Percentiles rank a stretch among this genome's conserved stretches.
Evolutionary conservation across 257 asterid genomes (phyloP).

Genomic region (Nicotiana tomentosiformis): DNA sequence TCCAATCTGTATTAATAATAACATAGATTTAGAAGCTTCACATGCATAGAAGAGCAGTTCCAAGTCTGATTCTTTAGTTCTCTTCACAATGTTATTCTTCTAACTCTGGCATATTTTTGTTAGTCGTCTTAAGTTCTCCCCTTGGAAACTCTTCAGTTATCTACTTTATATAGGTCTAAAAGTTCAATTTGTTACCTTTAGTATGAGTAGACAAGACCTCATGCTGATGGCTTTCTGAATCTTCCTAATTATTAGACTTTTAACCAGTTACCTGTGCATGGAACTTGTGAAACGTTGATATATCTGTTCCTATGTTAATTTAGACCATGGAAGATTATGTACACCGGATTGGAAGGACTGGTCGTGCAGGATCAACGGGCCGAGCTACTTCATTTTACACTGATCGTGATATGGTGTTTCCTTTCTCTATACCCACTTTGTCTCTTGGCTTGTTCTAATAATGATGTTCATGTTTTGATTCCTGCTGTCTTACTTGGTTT

Average conservation of each 20-base stretch:
- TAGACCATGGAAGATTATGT: constrained; percentile 91
- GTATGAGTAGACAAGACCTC: not conserved
- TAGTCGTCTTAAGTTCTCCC: not conserved
- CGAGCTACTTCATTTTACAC: constrained; percentile 76
- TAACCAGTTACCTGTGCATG: not conserved
- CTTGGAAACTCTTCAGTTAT: not conserved
- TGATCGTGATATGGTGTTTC: constrained; percentile 71
- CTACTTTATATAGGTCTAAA: not conserved
- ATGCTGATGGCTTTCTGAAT: not conserved
- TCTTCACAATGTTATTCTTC: not conserved
- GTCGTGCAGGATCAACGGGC: constrained; percentile 93
- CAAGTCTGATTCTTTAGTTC: not conserved
- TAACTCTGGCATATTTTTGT: not conserved
- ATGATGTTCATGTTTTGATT: not conserved
- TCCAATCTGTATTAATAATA: not conserved
- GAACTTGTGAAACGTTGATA: not conserved
- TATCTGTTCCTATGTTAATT: constrained; percentile 13
- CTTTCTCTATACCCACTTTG: constrained; percentile 8
- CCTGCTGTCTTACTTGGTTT: constrained; percentile 1
- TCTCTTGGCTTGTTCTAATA: not conserved
- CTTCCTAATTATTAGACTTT: not conserved
- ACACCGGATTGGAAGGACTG: constrained; percentile 90
- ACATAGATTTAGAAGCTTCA: not conserved
- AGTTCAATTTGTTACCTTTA: not conserved
- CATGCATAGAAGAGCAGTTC: not conserved